A percentile compares a stretch with the other conserved stretches of the same genome.
phyloP scores from a whole-genome alignment of 2,329 filamentous ascomycete species.

The Gliomastix tumulicola region DNA sequence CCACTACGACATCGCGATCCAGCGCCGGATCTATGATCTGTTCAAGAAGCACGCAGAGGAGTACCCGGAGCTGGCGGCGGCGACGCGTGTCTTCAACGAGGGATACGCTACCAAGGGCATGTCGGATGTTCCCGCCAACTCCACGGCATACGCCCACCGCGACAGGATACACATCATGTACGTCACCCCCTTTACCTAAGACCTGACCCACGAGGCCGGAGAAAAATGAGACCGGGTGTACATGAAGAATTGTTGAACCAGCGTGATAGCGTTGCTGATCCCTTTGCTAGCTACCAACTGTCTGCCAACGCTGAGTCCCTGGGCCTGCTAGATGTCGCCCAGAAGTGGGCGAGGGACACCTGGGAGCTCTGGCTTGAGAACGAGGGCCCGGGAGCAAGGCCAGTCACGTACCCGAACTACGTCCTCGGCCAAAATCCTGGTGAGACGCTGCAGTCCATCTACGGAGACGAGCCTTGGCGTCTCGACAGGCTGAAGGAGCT shows the following conservation, averaged over 20 bases:
- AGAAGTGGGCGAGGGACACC: background rate
- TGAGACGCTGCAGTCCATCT: constrained; percentile 18
- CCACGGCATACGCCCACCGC: background rate
- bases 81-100: background rate
- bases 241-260: too few relatives aligned
- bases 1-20: background rate
- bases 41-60: background rate
- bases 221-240: too few relatives aligned
- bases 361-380: background rate
- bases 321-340: background rate
- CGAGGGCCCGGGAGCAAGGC: background rate
- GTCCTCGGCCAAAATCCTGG: constrained; percentile 35
- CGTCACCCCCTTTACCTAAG: too few relatives aligned
- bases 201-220: too few relatives aligned
- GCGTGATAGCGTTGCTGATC: too few relatives aligned
- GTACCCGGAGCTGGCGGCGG: background rate
- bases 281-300: too few relatives aligned
- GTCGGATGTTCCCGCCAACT: background rate
- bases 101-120: background rate
- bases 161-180: background rate
- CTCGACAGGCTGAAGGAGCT: constrained; percentile 30
- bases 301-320: too few relatives aligned
- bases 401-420: constrained; percentile 39
- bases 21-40: background rate
- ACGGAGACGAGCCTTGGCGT: constrained; percentile 26